phyloP scores from a whole-genome alignment of 2,329 filamentous ascomycete genomes.

The Alternaria hordeiaustralica region DNA sequence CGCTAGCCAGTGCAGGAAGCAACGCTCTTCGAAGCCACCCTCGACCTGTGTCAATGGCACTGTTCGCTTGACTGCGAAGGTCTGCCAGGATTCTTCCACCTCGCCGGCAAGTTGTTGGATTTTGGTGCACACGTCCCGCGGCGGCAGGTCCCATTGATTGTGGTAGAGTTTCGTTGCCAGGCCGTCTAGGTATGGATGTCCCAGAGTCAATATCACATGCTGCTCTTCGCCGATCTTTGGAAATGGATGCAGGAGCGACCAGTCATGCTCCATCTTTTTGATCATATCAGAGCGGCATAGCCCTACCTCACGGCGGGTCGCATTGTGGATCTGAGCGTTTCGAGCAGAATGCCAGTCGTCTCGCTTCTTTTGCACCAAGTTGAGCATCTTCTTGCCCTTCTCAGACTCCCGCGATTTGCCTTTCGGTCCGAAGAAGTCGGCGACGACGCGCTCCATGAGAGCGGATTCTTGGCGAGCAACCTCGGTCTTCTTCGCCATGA shows the following conservation, averaged over 20 bases:
- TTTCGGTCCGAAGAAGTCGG: constrained; percentile 10
- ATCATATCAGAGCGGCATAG: constrained; percentile 1
- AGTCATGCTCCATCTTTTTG: constrained; percentile 2
- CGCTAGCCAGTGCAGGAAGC: constrained; percentile 17
- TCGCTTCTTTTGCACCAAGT: constrained; percentile 5
- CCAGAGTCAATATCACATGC: constrained; percentile 17
- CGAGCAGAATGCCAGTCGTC: constrained; percentile 7
- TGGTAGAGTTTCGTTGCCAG: constrained; percentile 9
- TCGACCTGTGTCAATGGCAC: not conserved
- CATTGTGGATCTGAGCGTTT: constrained; percentile 10
- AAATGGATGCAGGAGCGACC: constrained; percentile 1
- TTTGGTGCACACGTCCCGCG: constrained; percentile 17
- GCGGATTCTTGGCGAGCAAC: constrained; percentile 10
- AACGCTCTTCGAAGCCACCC: not conserved
- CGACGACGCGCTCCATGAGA: constrained; percentile 11
- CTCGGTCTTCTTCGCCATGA: constrained; percentile 8
- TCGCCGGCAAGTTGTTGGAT: constrained; percentile 15
- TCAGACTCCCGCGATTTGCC: constrained; percentile 3
- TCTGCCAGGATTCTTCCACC: constrained; percentile 22
- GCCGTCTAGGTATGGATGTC: constrained; percentile 20
- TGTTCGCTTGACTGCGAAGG: constrained; percentile 9
- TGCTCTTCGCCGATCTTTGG: not conserved
- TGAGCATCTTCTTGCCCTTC: constrained; percentile 8
- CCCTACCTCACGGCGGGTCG: not conserved
- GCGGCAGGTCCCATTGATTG: constrained; percentile 8